phyloP scores from a whole-genome alignment of 805 yeast genomes.

The Yamadazyma insecticola region DNA sequence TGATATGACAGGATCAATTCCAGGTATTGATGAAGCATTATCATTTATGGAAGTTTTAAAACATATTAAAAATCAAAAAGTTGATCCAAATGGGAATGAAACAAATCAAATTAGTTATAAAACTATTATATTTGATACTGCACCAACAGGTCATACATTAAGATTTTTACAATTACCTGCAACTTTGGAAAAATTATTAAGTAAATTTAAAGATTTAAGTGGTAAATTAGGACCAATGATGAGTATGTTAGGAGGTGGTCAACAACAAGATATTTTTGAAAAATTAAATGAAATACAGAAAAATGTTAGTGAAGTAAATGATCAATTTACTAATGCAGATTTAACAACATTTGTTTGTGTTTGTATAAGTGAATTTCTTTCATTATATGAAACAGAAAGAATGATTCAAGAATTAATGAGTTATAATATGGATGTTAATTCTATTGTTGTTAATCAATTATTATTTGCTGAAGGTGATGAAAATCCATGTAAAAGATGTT shows the following conservation, averaged over 20 bases:
- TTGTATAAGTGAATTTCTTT: slow-evolving; percentile 94
- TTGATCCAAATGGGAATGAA: slow-evolving; percentile 13
- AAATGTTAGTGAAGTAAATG: slow-evolving; percentile 82
- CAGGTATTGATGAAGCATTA: slow-evolving; percentile 97
- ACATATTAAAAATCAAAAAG: slow-evolving; percentile 76
- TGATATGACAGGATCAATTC: slow-evolving; percentile 91
- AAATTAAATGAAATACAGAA: slow-evolving; percentile 78
- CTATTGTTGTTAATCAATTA: slow-evolving; percentile 92
- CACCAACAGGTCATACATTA: slow-evolving; percentile 98
- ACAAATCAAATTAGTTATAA: slow-evolving; percentile 46
- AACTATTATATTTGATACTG: slow-evolving; percentile 96
- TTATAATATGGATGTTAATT: slow-evolving; percentile 93
- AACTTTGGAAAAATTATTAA: slow-evolving; percentile 80
- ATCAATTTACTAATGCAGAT: slow-evolving; percentile 94
- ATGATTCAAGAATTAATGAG: slow-evolving; percentile 94
- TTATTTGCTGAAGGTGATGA: slow-evolving; percentile 78
- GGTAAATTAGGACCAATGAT: slow-evolving; percentile 89
- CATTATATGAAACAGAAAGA: slow-evolving; percentile 95
- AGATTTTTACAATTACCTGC: slow-evolving; percentile 93
- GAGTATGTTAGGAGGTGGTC: slow-evolving; percentile 65
- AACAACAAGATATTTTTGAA: slow-evolving; percentile 64
- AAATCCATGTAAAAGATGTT: slow-evolving; percentile 84
- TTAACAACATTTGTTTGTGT: slow-evolving; percentile 94
- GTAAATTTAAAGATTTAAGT: slow-evolving; percentile 81
- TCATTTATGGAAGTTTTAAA: slow-evolving; percentile 97